A percentile compares a stretch with the other conserved stretches of the same genome.
phyloP scores from a whole-genome alignment of 352 stramenopile species.

The Phytopythium cucurbitacearum region DNA sequence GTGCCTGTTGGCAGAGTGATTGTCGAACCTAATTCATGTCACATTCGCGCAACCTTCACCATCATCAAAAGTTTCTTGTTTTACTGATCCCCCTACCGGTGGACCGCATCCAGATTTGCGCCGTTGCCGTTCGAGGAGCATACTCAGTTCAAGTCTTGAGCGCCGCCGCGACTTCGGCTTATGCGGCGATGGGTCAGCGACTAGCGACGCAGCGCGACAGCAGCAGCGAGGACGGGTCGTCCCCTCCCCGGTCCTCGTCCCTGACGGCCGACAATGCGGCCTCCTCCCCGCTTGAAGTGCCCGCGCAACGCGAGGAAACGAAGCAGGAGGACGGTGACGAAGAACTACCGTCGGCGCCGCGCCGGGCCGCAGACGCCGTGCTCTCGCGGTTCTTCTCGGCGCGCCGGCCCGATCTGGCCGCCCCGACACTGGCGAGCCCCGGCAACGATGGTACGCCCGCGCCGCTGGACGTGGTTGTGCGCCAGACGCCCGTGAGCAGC shows the following conservation, averaged over 20 bases:
- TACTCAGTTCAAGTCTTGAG: not conserved
- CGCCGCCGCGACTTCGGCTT: not conserved
- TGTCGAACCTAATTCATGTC: not conserved
- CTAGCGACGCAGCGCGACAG: conserved; percentile 2
- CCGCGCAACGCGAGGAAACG: too few species aligned
- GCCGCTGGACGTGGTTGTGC: conserved; percentile 5
- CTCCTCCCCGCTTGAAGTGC: too few species aligned
- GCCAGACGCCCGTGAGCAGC: not conserved
- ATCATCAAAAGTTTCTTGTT: not conserved
- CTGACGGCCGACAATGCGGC: too few species aligned
- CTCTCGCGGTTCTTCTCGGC: conserved; percentile 7
- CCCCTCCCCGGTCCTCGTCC: not conserved
- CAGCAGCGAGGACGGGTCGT: not conserved
- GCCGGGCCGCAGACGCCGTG: not conserved
- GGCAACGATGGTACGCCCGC: not conserved
- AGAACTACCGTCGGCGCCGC: not conserved
- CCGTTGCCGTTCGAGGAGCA: not conserved
- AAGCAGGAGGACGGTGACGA: too few species aligned
- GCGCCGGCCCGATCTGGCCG: not conserved
- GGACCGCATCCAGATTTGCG: not conserved
- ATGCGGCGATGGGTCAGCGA: not conserved
- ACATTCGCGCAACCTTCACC: not conserved
- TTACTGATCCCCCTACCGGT: not conserved
- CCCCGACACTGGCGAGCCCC: not conserved
- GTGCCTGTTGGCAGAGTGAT: too few species aligned